Base-by-base conservation (phyloP, 2,329 filamentous ascomycete species). In the Chaetomium sp. region DNA sequence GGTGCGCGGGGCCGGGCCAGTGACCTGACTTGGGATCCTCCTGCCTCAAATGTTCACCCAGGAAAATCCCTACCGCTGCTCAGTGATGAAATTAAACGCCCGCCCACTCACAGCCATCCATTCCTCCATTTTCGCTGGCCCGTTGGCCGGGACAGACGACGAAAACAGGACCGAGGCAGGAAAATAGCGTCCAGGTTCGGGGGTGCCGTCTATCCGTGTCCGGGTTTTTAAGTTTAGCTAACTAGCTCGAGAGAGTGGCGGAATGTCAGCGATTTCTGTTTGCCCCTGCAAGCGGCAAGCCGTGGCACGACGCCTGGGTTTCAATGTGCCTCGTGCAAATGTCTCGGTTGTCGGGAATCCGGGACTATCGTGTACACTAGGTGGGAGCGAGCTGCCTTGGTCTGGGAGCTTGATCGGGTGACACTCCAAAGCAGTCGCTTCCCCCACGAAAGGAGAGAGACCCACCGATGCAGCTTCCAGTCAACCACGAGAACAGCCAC, bases 291-390 rank as follows among this genome's bases (percentile, higher is more conserved):
- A 54, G 29, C 51, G 29, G 51, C 16, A 54, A 8, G 23, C 27
- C 45, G 21, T 60, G 47, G 57, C 47, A 47, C 47, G 12, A 50
- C 10, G 57, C 27, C 27, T 25, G 13, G 13, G n/a, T 29, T 7
- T 25, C 3, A 19, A 13, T 19, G 50, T 4, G 57, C n/a, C 31
- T 60, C 47, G 57, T 53, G 57, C 31, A 27, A 29, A 38, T 60
- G 57, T 60, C 57, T 60, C 57, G 57, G 57, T 29, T 60, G 49
- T 29, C 57, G 47, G 57, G 57, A 51, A 47, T 6, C 19, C 55
- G 55, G 38, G 38, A 57, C 23, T 29, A 29, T n/a, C n/a, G n/a
- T n/a, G 27, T 6, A 29, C 27, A 16, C 19, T 8, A 21, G 35
- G 42, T 23, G 35, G 13, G 45, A 47, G 45, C 45, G 27, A 29